Percentiles rank a stretch among this genome's conserved stretches.
phyloP scores from a whole-genome alignment of 2,329 filamentous ascomycete genomes.

The Cladosporium halotolerans region DNA sequence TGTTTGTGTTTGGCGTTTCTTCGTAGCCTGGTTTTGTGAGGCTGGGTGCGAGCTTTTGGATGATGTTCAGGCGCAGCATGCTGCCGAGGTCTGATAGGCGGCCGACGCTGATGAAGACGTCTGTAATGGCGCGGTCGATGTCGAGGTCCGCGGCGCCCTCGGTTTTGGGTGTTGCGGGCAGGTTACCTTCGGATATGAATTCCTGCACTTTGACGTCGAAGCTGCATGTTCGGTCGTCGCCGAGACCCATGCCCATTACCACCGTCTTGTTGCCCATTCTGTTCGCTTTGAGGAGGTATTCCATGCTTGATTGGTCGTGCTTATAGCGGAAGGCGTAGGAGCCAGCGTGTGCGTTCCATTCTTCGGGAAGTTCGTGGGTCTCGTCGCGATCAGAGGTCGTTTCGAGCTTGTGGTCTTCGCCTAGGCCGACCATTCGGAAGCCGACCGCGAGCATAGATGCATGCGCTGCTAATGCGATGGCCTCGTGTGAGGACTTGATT shows the following conservation, averaged over 20 bases:
- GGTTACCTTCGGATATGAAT: constrained; percentile 59
- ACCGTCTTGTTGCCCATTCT: constrained; percentile 79
- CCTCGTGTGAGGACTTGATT: constrained; percentile 69
- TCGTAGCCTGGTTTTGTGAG: constrained; percentile 74
- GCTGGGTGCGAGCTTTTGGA: constrained; percentile 76
- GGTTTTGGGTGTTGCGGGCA: constrained; percentile 42
- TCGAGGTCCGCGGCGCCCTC: constrained; percentile 30
- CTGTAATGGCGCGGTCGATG: constrained; percentile 39
- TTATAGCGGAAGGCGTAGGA: constrained; percentile 77
- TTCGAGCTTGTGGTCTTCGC: constrained; percentile 66
- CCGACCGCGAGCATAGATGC: constrained; percentile 73
- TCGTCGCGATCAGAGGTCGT: constrained; percentile 34
- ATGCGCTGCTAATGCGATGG: constrained; percentile 75
- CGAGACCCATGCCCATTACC: constrained; percentile 69
- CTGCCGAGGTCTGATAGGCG: constrained; percentile 62
- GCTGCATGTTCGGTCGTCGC: constrained; percentile 72
- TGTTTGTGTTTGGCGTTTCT: constrained; percentile 39
- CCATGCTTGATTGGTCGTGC: constrained; percentile 77
- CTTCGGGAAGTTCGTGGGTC: constrained; percentile 58
- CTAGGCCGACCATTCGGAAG: constrained; percentile 76
- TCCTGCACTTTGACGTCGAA: constrained; percentile 71
- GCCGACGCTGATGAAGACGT: constrained; percentile 67
- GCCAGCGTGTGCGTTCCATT: constrained; percentile 73
- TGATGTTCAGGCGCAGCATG: constrained; percentile 69
- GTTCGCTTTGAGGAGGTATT: constrained; percentile 75